These are phyloP conservation scores for Daldinia concentrica DNA, from an alignment of 495 filamentous ascomycete genomes.

Conservation along the genomic window DNA sequence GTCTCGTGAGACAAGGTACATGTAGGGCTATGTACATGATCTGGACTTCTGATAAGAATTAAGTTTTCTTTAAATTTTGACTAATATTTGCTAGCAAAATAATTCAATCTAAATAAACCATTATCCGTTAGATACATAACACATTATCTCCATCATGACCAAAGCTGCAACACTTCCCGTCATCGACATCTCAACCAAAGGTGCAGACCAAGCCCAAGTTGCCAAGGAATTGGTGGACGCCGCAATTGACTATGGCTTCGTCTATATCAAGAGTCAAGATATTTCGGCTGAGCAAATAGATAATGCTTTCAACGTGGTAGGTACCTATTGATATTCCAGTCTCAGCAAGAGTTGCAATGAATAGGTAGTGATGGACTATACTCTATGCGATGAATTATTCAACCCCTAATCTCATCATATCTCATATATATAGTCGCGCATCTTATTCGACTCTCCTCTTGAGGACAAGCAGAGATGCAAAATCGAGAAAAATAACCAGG, in stretches of 20 bases:
- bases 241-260: slow-evolving; percentile 82
- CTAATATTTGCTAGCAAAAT: no score
- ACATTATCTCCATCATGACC: slow-evolving; percentile 49
- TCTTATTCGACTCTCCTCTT: slow-evolving; percentile 76
- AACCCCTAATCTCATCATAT: no score
- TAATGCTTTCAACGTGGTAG: slow-evolving; percentile 78
- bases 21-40: no score
- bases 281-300: slow-evolving; percentile 74
- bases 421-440: slow-evolving; percentile 66
- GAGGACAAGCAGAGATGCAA: slow-evolving; percentile 77
- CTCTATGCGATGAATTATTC: no score
- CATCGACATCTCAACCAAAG: slow-evolving; percentile 75
- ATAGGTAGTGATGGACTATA: not conserved
- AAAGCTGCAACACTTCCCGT: slow-evolving; percentile 72
- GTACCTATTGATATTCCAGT: not conserved
- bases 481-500: slow-evolving; percentile 81
- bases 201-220: slow-evolving; percentile 61
- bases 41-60: no score
- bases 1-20: no score
- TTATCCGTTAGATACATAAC: not conserved
- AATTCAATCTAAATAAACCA: no score
- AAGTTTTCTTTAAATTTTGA: no score
- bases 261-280: slow-evolving; percentile 79
- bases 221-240: slow-evolving; percentile 81
- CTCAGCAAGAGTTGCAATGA: not conserved